Base-by-base conservation (phyloP, 805 yeast genomes). In the Candida boleticola region DNA sequence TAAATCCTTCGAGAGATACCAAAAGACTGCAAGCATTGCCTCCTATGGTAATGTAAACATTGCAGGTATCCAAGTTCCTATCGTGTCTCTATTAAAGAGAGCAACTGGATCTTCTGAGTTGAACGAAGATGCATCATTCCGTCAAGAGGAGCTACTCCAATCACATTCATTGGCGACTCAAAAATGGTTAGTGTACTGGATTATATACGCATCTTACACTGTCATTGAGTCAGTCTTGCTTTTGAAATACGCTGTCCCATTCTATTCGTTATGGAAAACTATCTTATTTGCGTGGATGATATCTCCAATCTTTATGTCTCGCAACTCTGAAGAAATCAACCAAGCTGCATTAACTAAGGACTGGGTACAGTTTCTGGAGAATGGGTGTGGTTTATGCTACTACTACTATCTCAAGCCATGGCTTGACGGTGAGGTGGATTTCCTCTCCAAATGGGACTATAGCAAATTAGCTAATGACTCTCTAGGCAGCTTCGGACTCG, bases 201-300 rank as follows among this genome's bases (percentile, higher is more conserved):
- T 83, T 10, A 80, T 84, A 1, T 60, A 74, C 40, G 73, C 82
- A 5, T 57, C 71, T 33, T 50, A 67, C 6, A 60, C 64, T 1
- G 49, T 63, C 10, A 76, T 73, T 43, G 66, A 73, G 34, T 55
- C 65, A 25, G 49, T 77, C 16, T 60, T 74, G 7, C 65, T 77
- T 17, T 39, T 85, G n/a, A 53, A 71, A 31, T 54, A 62, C 25
- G 48, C 74, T 29, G 45, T 83, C 14, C 92, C 93, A 1, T 74
- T 85, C 37, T 78, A 73, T 51, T 58, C 75, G 3, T 52, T 83
- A 1, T 33, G 73, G 27, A 71, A 74, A 42, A 54, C 82, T 3
- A 70, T 68, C 21, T 54, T 78, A 32, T 71, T 78, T 25, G 53
- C 76, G 10, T 85, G 90, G 90, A 66, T 87, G 36, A 75, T 83